These are phyloP conservation scores for Suhomyces bokatorum DNA, from an alignment of 1,139 yeast genomes.

Conservation along the genomic window DNA sequence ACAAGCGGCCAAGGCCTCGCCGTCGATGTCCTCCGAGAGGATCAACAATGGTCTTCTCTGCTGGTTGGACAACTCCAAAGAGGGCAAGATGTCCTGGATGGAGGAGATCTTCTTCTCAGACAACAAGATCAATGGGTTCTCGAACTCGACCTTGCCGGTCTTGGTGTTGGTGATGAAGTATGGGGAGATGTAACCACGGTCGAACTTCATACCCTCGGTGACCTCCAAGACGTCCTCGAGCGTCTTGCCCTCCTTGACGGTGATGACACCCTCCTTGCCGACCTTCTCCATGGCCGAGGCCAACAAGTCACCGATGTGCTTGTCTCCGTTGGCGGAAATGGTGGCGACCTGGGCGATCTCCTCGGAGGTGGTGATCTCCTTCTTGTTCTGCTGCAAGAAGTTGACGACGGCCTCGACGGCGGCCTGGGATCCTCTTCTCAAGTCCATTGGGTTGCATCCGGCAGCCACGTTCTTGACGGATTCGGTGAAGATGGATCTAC, in stretches of 20 bases:
- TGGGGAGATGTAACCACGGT: constrained; percentile 97
- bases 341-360: constrained; percentile 99
- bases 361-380: constrained; percentile 94
- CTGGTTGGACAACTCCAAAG: constrained; percentile 93
- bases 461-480: constrained; percentile 98
- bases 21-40: constrained; percentile 96
- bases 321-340: constrained; percentile 96
- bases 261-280: constrained; percentile 98
- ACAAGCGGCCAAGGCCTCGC: constrained; percentile 99
- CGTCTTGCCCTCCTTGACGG: constrained; percentile 96
- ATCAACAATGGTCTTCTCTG: constrained; percentile 92
- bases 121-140: constrained; percentile 85
- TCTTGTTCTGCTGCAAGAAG: constrained; percentile 85
- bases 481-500: constrained; percentile 96
- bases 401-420: constrained; percentile 96
- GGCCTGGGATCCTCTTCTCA: constrained; percentile 98
- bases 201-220: constrained; percentile 99
- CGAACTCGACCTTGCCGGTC: constrained; percentile 96
- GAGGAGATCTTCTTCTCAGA: constrained; percentile 95
- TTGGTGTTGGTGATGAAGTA: constrained; percentile 96
- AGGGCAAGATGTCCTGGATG: constrained; percentile 90
- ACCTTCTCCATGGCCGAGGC: constrained; percentile 99
- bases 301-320: constrained; percentile 88
- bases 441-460: constrained; percentile 99
- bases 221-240: constrained; percentile 96